Evolutionary conservation across 352 stramenopile genomes (phyloP), one percentile per base, ranked within the genome.

Genomic region (Phytophthora fragariae): DNA sequence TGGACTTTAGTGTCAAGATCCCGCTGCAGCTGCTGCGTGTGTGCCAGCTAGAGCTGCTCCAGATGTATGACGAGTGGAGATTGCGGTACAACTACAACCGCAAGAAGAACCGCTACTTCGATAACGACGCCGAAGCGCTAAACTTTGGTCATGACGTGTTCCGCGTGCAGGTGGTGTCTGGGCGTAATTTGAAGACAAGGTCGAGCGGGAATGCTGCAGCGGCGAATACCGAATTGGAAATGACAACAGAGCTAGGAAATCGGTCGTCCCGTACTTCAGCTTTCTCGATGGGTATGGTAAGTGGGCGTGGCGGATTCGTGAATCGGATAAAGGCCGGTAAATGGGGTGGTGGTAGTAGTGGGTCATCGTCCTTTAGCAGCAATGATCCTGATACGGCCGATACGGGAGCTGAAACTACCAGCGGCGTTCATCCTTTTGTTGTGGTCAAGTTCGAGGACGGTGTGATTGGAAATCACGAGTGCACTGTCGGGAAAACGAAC

Each of bases 1-100:
- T 96, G 1, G 88, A 92, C 19, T 92, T 86, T 24, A 96, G 86
- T 53, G 86, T 94, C 7, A 92, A 89, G 53, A 88, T 96, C 49
- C 90, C 90, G 37, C 70, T 95, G 35, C 86, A 94, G 62, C 74
- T 96, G 60, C 81, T 96, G 29, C 83, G 75, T 1, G 79, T 94
- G 21, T 95, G 88, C 52, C 84, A 92, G 19, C 68, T 73, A 11
- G 90, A 96, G 68, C 74, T 96, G 24, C 65, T 81, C 56, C 81
- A 92, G 52, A 92, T 92, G 80, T 87, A 88, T 44, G 76, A 90
- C 29, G 77, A 88, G 29, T 96, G 90, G 90, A 87, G 84, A 8
- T 64, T 79, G 57, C 83, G 87, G 0, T 96, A 96, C 81, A 93
- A 94, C 57, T 92, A 87, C 66, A 90, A 82, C 56, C 89, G 89